Base-by-base conservation (phyloP, 352 stramenopile species). In the Pythium monospermum region DNA sequence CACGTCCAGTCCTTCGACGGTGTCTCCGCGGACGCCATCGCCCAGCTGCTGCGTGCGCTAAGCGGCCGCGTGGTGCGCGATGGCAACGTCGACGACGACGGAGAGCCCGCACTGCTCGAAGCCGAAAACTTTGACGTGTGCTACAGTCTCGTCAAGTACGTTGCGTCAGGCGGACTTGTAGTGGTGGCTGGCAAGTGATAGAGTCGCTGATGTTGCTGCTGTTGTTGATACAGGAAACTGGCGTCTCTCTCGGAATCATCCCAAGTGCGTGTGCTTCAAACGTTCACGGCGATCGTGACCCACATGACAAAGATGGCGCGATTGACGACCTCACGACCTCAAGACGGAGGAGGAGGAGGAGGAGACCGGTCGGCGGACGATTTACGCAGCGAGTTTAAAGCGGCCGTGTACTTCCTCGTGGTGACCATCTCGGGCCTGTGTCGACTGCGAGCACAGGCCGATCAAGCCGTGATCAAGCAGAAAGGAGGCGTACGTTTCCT, bases 91-190 rank as follows among this genome's bases (percentile, higher is more conserved):
- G 68, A 59, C 45, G 82, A 59, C 30, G 75, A 85, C 43, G 66
- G 54, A 28, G 75, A 71, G 11, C 61, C 83, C 16, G 66, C 73
- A 55, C 56, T 91, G 48, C 63, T 89, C 27, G 50, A 76, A 51
- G 56, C 75, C 10, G 73, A 86, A n/a, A 69, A 53, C 43, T 71
- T 91, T 48, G 80, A 91, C 53, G 44, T 87, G 21, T 73, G 65
- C 45, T 89, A 91, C 64, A 87, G 75, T 49, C 61, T 91, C 53
- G 72, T 88, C 37, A 88, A 86, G 73, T 84, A 38, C 33, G 51
- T 56, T n/a, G n/a, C n/a, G 6, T 5, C 35, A 26, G 0, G 15
- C 21, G 4, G 7, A 4, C 32, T 26, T 8, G 23, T 12, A 31
- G 18, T 6, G 18, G 25, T 4, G 39, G 19, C 2, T n/a, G 35